phyloP scores from a whole-genome alignment of 2,329 filamentous ascomycete genomes.

The Beauveria rudraprayagi region DNA sequence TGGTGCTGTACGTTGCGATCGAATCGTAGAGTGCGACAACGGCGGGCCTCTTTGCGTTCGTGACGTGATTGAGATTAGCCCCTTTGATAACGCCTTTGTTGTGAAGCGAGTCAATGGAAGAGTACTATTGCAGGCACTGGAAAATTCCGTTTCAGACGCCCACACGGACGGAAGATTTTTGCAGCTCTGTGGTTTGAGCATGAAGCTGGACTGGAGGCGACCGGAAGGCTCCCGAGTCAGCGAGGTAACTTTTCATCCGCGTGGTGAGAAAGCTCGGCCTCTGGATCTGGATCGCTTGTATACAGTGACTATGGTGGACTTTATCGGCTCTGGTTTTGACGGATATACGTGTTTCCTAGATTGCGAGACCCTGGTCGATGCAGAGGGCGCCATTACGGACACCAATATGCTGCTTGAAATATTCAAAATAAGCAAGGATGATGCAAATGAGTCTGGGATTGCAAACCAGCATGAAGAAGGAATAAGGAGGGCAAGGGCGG shows the following conservation, averaged over 20 bases:
- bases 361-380: slow-evolving; percentile 15
- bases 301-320: slow-evolving; percentile 14
- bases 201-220: slow-evolving; percentile 15
- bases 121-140: slow-evolving; percentile 14
- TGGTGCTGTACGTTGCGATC: slow-evolving; percentile 18
- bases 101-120: slow-evolving; percentile 16
- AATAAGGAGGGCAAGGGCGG: neutral
- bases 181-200: slow-evolving; percentile 16
- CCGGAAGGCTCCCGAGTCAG: slow-evolving; percentile 8
- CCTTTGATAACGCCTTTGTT: slow-evolving; percentile 19
- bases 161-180: slow-evolving; percentile 21
- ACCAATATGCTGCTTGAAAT: slow-evolving; percentile 16
- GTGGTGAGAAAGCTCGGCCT: neutral
- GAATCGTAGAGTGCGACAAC: slow-evolving; percentile 11
- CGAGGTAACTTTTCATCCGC: neutral
- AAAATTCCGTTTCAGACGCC: slow-evolving; percentile 20
- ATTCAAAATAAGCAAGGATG: neutral
- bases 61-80: slow-evolving; percentile 20
- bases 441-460: neutral
- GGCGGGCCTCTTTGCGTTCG: slow-evolving; percentile 14
- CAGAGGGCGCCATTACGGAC: slow-evolving; percentile 20
- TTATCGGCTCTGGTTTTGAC: slow-evolving; percentile 19
- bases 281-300: neutral
- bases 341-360: slow-evolving; percentile 17
- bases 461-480: slow-evolving; percentile 3